Evolutionary conservation across 805 yeast species (phyloP).

Genomic region (Saturnispora besseyi): DNA sequence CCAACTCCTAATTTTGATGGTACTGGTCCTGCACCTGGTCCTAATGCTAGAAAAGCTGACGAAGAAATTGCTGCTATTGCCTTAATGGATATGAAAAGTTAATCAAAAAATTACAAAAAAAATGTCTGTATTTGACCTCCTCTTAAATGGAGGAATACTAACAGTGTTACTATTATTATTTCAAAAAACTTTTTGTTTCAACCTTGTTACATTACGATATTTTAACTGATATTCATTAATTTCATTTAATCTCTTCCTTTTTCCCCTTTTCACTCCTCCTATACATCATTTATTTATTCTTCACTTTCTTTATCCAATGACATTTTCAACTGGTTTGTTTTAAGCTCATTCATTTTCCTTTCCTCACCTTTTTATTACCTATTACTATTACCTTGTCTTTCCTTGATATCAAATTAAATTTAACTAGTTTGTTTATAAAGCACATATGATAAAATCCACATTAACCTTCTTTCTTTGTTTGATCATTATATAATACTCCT

Average conservation of each 20-base stretch:
- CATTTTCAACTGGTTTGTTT: neutral
- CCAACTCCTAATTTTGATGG: conserved; percentile 13
- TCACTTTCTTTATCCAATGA: neutral
- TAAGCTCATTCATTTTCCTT: neutral
- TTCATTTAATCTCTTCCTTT: neutral
- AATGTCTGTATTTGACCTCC: neutral
- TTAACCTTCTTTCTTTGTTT: neutral
- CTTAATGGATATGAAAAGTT: conserved; percentile 26
- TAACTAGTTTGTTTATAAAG: neutral
- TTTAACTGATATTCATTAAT: neutral
- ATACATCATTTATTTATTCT: neutral
- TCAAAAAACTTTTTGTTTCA: neutral
- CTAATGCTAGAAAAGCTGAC: conserved; percentile 16
- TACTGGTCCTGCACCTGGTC: conserved; percentile 2
- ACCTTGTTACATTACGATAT: neutral
- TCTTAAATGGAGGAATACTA: neutral
- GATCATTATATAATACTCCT: neutral
- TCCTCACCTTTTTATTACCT: neutral
- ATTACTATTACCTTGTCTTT: no score
- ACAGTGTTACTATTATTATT: neutral
- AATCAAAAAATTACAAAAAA: neutral
- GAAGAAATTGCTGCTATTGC: conserved; percentile 31
- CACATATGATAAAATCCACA: neutral
- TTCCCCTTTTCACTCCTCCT: neutral
- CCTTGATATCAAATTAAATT: no score